Evolutionary conservation across 306 rosid genomes (phyloP).

Genomic region (Inga leiocalycina): DNA sequence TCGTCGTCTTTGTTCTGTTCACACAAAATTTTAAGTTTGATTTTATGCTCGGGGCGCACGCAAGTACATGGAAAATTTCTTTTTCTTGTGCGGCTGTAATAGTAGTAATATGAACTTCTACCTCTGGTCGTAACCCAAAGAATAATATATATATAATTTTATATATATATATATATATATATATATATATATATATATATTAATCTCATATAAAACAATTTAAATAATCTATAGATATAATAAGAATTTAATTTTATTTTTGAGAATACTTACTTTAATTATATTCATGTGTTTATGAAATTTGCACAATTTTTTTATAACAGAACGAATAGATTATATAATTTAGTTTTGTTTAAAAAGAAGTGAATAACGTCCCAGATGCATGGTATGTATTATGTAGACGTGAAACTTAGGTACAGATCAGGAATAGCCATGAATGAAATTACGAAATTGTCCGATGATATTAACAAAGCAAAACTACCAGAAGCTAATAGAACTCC

Average conservation of each 20-base stretch:
- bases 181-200: too few relatives aligned
- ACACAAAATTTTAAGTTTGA: neutral
- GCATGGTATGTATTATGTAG: neutral
- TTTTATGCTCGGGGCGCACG: neutral
- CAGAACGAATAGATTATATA: too few relatives aligned
- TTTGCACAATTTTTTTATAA: too few relatives aligned
- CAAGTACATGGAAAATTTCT: neutral
- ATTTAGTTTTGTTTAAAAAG: too few relatives aligned
- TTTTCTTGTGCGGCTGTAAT: neutral
- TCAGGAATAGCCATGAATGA: neutral
- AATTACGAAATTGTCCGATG: neutral
- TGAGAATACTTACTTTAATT: neutral
- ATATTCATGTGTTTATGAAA: neutral
- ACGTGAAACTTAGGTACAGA: neutral
- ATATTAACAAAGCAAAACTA: neutral
- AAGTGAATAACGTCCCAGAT: too few relatives aligned
- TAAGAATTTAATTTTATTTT: too few relatives aligned
- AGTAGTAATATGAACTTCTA: too few relatives aligned
- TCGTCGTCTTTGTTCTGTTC: neutral
- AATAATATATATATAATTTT: too few relatives aligned
- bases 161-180: too few relatives aligned
- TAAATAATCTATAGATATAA: too few relatives aligned
- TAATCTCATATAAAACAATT: too few relatives aligned
- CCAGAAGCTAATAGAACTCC: neutral
- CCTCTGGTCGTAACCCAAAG: too few relatives aligned